Evolutionary conservation across 139 green algal genomes (phyloP).

Genomic region (Dunaliella sp.): DNA sequence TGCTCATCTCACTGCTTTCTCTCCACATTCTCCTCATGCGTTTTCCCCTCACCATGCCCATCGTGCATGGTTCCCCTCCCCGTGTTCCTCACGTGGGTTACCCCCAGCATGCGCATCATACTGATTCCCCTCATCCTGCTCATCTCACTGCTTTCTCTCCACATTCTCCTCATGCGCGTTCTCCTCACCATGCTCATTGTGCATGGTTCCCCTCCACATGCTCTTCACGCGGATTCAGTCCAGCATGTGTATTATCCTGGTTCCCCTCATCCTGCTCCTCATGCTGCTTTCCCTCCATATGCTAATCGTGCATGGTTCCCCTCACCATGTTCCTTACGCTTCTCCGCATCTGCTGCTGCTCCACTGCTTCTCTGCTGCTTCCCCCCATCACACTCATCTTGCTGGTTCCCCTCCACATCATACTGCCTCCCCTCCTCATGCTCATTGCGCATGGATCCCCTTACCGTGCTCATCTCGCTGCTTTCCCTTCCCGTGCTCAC

Average conservation of each 20-base stretch:
- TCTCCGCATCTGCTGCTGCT: too few relatives aligned
- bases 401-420: neutral
- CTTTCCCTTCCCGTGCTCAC: neutral
- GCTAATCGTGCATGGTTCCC: neutral
- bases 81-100: neutral
- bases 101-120: neutral
- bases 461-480: neutral
- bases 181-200: neutral
- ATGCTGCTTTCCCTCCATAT: neutral
- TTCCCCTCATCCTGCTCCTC: neutral
- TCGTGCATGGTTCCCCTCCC: neutral
- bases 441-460: neutral
- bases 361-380: too few relatives aligned
- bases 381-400: neutral
- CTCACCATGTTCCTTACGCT: neutral
- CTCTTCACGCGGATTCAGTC: neutral
- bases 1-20: too few relatives aligned
- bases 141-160: neutral
- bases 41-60: neutral
- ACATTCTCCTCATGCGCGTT: too few relatives aligned
- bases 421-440: neutral
- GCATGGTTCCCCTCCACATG: neutral
- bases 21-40: too few relatives aligned
- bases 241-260: neutral
- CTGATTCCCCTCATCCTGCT: neutral